Conservation (phyloP, 2,329 filamentous ascomycete genomes). For the Ophiocordyceps sinensis region DNA sequence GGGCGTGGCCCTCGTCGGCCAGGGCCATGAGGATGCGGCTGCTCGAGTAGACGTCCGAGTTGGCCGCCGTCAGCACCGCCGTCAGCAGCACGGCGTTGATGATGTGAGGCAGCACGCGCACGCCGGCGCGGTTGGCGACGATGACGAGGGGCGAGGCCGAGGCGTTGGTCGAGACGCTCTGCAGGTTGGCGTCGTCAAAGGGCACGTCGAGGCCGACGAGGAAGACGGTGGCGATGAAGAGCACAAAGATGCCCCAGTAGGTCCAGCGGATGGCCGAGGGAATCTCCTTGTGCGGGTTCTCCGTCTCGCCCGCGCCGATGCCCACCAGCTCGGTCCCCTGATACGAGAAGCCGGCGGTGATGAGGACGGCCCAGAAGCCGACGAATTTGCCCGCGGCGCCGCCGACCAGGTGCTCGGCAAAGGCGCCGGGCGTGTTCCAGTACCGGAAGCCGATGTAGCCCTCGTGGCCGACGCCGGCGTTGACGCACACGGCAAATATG, state of each 20-base stretch:
- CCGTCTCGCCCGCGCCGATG: slow-evolving; percentile 64
- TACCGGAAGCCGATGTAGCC: slow-evolving; percentile 63
- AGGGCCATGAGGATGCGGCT: slow-evolving; percentile 54
- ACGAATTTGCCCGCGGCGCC: slow-evolving; percentile 47
- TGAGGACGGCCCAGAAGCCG: slow-evolving; percentile 54
- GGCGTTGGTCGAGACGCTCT: slow-evolving; percentile 37
- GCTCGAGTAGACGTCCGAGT: slow-evolving; percentile 62
- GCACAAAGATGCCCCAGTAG: slow-evolving; percentile 58
- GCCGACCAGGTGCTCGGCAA: slow-evolving; percentile 42
- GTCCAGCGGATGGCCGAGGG: slow-evolving; percentile 60
- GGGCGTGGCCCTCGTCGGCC: slow-evolving; percentile 49
- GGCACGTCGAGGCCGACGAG: slow-evolving; percentile 61
- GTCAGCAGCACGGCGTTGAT: slow-evolving; percentile 69
- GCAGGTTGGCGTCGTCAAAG: slow-evolving; percentile 39
- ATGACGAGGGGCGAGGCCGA: slow-evolving; percentile 53
- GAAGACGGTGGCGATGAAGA: slow-evolving; percentile 52
- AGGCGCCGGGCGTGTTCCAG: slow-evolving; percentile 55
- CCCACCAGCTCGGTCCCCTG: slow-evolving; percentile 65
- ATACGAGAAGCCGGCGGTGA: slow-evolving; percentile 56
- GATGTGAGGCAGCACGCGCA: slow-evolving; percentile 48
- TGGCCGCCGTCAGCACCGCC: slow-evolving; percentile 64
- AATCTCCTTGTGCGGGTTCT: slow-evolving; percentile 57
- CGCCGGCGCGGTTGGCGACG: slow-evolving; percentile 45
- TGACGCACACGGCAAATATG: slow-evolving; percentile 62
- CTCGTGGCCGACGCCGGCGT: slow-evolving; percentile 53